Evolutionary conservation across 176 grass and related monocot species (phyloP), one percentile per base, ranked within the genome.

Genomic region (Musa acuminata): DNA sequence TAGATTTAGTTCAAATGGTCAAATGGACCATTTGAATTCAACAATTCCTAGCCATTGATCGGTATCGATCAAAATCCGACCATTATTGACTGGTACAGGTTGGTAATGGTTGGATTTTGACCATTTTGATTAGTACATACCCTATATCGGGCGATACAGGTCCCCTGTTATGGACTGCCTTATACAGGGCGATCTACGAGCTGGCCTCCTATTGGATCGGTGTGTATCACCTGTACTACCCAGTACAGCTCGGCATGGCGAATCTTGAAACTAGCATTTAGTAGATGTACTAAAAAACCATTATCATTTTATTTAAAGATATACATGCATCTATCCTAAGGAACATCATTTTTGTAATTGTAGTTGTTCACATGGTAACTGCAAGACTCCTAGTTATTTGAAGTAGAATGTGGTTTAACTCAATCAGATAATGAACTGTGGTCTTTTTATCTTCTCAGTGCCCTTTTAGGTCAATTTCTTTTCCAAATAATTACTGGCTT

Each of bases 51-150:
- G 35, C 4, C 35, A 43, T 6, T 43, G 35, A 43, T 43, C 35
- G 4, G 0, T 6, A 43, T 43, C 35, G 4, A 5, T 43, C 35
- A 5, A 43, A 43, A 43, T 43, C 0, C 0, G 35, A 43, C 4
- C 35, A 0, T 43, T 43, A 0, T 43, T 0, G 4, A 43, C 3
- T 0, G 0, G n/a, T n/a, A n/a, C 0, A 43, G 35, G 35, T 43
- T 6, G 0, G 35, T 43, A 43, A 43, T 4, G 4, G 0, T 43
- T 0, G 4, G 0, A 43, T 43, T 43, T 43, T 0, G 35, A 43
- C 4, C 35, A 0, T 43, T n/a, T 6, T 4, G 5, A 43, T 4
- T 0, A 43, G 35, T 35, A 35, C 0, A 35, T 3, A 35, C 35
- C 35, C 4, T 3, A 0, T 43, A 43, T 43, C 35, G 35, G 4